Percentiles rank a stretch among this genome's conserved stretches.
These are phyloP conservation scores for Cercospora sp. DNA, from an alignment of 2,329 filamentous ascomycete genomes.

Conservation along the genomic window DNA sequence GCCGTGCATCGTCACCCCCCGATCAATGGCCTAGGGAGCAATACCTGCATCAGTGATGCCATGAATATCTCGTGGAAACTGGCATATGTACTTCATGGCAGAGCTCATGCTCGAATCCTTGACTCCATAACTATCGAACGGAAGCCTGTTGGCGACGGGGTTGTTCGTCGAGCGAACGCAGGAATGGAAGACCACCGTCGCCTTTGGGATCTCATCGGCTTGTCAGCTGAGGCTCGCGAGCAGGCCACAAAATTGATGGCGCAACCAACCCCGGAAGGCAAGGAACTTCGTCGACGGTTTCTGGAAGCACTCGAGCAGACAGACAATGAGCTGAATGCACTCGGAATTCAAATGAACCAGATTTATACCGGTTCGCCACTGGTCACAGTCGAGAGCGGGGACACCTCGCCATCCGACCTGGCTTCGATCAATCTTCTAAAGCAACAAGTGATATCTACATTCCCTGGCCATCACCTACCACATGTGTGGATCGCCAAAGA, in stretches of 20 bases:
- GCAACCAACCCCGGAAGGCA: neutral
- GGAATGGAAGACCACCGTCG: slow-evolving; percentile 51
- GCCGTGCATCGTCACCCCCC: slow-evolving; percentile 61
- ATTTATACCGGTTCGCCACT: slow-evolving; percentile 49
- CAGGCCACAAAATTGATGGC: slow-evolving; percentile 35
- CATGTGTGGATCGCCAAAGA: slow-evolving; percentile 60
- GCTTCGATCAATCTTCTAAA: slow-evolving; percentile 38
- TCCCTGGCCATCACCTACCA: slow-evolving; percentile 58
- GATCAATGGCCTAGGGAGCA: slow-evolving; percentile 57
- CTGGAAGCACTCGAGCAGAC: slow-evolving; percentile 14
- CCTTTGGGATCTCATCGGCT: slow-evolving; percentile 16
- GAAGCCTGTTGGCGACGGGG: slow-evolving; percentile 45
- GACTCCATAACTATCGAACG: slow-evolving; percentile 36
- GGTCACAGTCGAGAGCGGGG: slow-evolving; percentile 32
- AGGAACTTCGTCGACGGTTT: slow-evolving; percentile 38
- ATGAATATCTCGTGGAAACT: slow-evolving; percentile 43
- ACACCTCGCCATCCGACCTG: slow-evolving; percentile 43
- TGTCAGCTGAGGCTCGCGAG: slow-evolving; percentile 30
- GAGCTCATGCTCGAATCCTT: slow-evolving; percentile 31
- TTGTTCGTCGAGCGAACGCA: slow-evolving; percentile 58
- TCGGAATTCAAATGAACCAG: slow-evolving; percentile 61
- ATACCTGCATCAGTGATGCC: slow-evolving; percentile 50
- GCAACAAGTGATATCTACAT: slow-evolving; percentile 29
- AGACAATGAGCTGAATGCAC: slow-evolving; percentile 46
- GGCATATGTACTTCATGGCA: slow-evolving; percentile 31